phyloP scores from a whole-genome alignment of 768 basidiomycete genomes.

The Strobilomyces confusus region DNA sequence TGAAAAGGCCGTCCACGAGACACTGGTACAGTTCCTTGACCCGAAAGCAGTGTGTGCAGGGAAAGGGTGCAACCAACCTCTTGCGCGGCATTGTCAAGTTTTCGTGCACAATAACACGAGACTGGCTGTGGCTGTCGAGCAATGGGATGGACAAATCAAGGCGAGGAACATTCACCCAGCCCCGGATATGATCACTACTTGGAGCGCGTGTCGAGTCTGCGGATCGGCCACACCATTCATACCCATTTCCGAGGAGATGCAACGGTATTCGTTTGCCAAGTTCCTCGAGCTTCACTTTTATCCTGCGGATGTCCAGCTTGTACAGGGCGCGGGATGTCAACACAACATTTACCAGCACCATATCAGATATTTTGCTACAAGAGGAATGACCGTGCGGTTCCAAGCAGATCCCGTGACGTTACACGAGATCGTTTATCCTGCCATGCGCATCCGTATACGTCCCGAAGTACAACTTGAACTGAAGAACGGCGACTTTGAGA shows the following conservation, averaged over 20 bases:
- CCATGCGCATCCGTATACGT: constrained; percentile 78
- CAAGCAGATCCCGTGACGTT: constrained; percentile 79
- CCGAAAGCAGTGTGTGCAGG: constrained; percentile 75
- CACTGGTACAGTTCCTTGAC: constrained; percentile 64
- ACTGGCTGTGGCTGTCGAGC: constrained; percentile 82
- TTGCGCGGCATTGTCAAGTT: constrained; percentile 83
- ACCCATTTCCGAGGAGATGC: constrained; percentile 87
- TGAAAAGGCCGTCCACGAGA: constrained; percentile 70
- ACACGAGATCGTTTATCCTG: constrained; percentile 87
- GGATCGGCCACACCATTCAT: constrained; percentile 83
- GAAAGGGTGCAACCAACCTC: constrained; percentile 79
- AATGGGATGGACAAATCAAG: constrained; percentile 78
- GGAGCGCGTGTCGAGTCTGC: constrained; percentile 82
- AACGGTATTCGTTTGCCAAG: constrained; percentile 91
- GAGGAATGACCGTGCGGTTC: constrained; percentile 84
- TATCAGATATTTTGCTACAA: constrained; percentile 82
- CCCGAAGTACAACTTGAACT: constrained; percentile 85
- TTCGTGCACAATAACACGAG: constrained; percentile 86
- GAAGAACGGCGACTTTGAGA: constrained; percentile 88
- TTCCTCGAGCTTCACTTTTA: constrained; percentile 97
- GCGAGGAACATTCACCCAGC: constrained; percentile 52
- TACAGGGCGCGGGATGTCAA: constrained; percentile 85
- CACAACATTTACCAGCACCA: constrained; percentile 96
- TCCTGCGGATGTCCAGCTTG: constrained; percentile 77
- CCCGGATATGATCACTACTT: constrained; percentile 82